A percentile compares a stretch with the other conserved stretches of the same genome.
phyloP scores from a whole-genome alignment of 768 basidiomycete genomes.

The Cystobasidium onofrii region DNA sequence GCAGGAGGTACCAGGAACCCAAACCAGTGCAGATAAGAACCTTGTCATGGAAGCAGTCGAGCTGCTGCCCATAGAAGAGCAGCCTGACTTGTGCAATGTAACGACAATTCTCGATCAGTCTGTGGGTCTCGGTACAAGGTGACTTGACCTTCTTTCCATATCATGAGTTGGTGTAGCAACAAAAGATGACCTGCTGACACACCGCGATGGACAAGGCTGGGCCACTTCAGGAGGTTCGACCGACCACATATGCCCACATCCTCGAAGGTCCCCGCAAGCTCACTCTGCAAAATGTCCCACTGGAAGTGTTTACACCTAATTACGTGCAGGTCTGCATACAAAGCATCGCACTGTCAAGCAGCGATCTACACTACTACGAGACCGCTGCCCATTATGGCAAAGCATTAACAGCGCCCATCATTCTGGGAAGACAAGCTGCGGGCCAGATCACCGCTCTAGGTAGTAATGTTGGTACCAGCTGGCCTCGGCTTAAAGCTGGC shows the following conservation, averaged over 20 bases:
- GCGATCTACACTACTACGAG: not conserved
- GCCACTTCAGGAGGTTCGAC: not conserved
- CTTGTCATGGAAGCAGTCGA: too few species aligned
- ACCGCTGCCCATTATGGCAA: not conserved
- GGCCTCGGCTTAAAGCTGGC: not conserved
- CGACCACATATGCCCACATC: not conserved
- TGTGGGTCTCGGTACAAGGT: too few species aligned
- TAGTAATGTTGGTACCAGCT: not conserved
- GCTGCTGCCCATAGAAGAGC: too few species aligned
- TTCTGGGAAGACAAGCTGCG: slow-evolving; percentile 1
- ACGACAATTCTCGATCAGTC: too few species aligned
- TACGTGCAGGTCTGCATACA: slow-evolving; percentile 17
- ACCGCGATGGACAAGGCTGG: not conserved
- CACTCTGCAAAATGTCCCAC: not conserved
- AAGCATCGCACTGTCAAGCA: not conserved
- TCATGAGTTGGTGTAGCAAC: too few species aligned
- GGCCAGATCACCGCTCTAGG: slow-evolving; percentile 13
- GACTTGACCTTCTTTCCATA: too few species aligned
- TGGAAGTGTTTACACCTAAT: not conserved
- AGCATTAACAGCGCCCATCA: not conserved
- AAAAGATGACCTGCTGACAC: too few species aligned
- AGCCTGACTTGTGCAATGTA: too few species aligned
- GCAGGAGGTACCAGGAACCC: too few species aligned
- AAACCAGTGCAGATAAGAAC: too few species aligned
- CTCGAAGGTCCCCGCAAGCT: not conserved